phyloP scores from a whole-genome alignment of 331 rosid genomes.

The Spiraea crenata region DNA sequence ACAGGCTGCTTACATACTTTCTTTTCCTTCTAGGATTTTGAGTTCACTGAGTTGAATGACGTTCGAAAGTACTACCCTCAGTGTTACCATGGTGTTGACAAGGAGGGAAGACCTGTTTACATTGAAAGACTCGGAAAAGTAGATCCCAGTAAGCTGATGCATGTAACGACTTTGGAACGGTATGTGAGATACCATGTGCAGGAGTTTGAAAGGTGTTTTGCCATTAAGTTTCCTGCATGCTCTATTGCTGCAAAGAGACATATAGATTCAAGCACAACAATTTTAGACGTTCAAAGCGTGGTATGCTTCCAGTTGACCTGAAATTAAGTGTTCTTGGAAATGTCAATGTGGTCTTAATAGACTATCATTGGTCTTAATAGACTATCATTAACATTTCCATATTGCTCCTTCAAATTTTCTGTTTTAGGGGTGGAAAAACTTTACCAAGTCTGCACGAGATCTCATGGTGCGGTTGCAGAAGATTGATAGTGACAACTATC shows the following conservation, averaged over 20 bases:
- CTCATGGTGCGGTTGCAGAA: conserved; percentile 75
- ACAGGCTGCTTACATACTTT: not conserved
- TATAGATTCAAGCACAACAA: conserved; percentile 84
- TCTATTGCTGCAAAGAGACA: conserved; percentile 90
- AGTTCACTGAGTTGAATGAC: conserved; percentile 66
- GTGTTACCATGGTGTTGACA: conserved; percentile 87
- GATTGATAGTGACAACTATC: conserved; percentile 89
- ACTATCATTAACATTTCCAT: conserved; percentile 1
- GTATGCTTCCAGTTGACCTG: conserved; percentile 46
- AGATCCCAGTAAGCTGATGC: conserved; percentile 74
- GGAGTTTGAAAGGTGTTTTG: conserved; percentile 74
- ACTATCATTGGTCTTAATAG: not conserved
- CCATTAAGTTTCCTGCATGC: conserved; percentile 90
- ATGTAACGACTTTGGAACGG: conserved; percentile 71
- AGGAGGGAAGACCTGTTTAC: conserved; percentile 87
- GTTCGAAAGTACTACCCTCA: conserved; percentile 84
- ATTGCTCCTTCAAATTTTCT: conserved; percentile 23
- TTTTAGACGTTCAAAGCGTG: conserved; percentile 90
- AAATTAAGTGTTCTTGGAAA: conserved; percentile 16
- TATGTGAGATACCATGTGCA: conserved; percentile 83
- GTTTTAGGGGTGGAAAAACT: conserved; percentile 77
- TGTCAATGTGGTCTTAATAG: conserved; percentile 11
- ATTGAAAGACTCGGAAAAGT: conserved; percentile 88
- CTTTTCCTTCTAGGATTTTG: conserved; percentile 59
- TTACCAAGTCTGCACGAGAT: conserved; percentile 75